Evolutionary conservation across 306 rosid genomes (phyloP).

Genomic region (Abrus pulchellus): DNA sequence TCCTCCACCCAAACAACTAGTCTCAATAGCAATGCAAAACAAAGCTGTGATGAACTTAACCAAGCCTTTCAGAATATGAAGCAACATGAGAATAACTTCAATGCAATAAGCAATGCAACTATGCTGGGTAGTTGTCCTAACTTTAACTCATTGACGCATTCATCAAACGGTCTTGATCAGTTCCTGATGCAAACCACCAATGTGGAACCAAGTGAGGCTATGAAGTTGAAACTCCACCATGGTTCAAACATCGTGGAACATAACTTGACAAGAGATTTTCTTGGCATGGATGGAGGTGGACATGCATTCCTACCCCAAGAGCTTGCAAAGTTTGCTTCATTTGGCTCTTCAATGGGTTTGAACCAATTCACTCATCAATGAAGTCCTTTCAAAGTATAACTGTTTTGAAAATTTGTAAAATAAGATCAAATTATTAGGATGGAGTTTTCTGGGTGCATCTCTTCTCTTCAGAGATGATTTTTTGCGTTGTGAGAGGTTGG

Average conservation of each 20-base stretch:
- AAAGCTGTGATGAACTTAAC: conserved; percentile 22
- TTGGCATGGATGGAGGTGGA: conserved; percentile 58
- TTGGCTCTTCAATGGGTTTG: conserved; percentile 68
- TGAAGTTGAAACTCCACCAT: conserved; percentile 35
- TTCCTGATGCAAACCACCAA: conserved; percentile 49
- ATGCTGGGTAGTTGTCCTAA: background rate
- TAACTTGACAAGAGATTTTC: conserved; percentile 78
- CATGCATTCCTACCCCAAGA: conserved; percentile 65
- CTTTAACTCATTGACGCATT: conserved; percentile 42
- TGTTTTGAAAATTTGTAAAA: background rate
- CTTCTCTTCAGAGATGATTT: background rate
- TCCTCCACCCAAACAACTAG: conserved; percentile 50
- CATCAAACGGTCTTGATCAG: conserved; percentile 58
- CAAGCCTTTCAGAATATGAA: conserved; percentile 46
- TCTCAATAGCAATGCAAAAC: conserved; percentile 35
- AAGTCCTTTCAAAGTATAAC: conserved; percentile 32
- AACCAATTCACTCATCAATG: conserved; percentile 74
- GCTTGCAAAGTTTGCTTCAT: conserved; percentile 68
- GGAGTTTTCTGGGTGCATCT: too few relatives aligned
- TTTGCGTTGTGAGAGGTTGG: conserved; percentile 6
- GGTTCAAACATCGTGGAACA: conserved; percentile 43
- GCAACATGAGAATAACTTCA: conserved; percentile 37
- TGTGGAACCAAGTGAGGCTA: conserved; percentile 39
- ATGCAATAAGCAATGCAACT: conserved; percentile 32
- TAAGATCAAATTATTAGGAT: conserved; percentile 20